Evolutionary conservation across 768 basidiomycete species (phyloP).

Genomic region (Neoboletus magnificus): DNA sequence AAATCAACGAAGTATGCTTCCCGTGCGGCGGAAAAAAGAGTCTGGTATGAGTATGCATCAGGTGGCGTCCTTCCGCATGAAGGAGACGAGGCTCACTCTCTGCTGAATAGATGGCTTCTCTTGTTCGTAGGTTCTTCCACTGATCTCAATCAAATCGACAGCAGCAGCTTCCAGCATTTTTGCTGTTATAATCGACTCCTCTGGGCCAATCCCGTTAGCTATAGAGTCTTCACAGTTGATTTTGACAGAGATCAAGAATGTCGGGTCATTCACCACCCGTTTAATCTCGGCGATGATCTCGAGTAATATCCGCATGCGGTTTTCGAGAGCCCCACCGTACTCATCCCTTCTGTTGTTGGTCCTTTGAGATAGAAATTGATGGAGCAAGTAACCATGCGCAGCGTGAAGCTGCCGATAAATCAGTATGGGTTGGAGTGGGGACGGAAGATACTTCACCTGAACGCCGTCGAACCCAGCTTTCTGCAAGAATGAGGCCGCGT

Average conservation of each 20-base stretch:
- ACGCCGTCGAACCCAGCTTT: conserved; percentile 68
- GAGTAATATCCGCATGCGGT: conserved; percentile 47
- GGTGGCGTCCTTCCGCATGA: background rate
- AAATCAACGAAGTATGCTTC: conserved; percentile 34
- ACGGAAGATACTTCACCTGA: conserved; percentile 33
- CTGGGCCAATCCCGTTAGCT: conserved; percentile 28
- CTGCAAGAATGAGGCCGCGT: conserved; percentile 51
- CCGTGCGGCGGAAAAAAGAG: conserved; percentile 7
- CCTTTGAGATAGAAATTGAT: conserved; percentile 46
- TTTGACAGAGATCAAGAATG: conserved; percentile 34
- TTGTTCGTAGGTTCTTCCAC: conserved; percentile 37
- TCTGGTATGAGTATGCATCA: conserved; percentile 5
- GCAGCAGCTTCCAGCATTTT: conserved; percentile 32
- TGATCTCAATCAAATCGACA: conserved; percentile 42
- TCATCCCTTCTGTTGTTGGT: conserved; percentile 50
- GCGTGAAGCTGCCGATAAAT: conserved; percentile 35
- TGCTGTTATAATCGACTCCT: conserved; percentile 33
- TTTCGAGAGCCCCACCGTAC: conserved; percentile 54
- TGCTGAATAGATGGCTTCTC: background rate
- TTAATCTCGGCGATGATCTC: conserved; percentile 46
- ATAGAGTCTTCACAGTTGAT: conserved; percentile 30
- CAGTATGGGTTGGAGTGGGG: background rate
- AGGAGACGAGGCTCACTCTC: conserved; percentile 6
- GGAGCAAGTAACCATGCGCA: conserved; percentile 43
- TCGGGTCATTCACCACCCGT: conserved; percentile 32